These are phyloP conservation scores for Monosporozyma servazzii DNA, from an alignment of 805 yeast genomes.

Conservation along the genomic window DNA sequence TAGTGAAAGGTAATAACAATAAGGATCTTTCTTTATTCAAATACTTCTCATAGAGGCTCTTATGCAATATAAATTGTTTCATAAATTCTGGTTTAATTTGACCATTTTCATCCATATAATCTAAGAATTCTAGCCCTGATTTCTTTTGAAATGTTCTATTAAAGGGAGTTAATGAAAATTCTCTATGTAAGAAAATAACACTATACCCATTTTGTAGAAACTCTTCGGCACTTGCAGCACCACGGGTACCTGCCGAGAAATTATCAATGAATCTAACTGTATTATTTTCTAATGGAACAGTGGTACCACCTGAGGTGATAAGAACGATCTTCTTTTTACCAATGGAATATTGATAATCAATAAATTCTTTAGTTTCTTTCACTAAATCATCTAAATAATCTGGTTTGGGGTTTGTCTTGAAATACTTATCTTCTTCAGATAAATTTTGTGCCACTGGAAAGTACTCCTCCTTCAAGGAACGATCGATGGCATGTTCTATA, in stretches of 20 bases:
- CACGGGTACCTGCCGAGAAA: conserved; percentile 96
- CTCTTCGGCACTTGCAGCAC: conserved; percentile 91
- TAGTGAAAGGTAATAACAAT: conserved; percentile 78
- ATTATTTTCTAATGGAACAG: conserved; percentile 93
- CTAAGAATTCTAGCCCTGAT: conserved; percentile 68
- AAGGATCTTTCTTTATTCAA: conserved; percentile 21
- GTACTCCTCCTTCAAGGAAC: conserved; percentile 48
- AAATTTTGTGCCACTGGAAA: conserved; percentile 63
- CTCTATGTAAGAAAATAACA: conserved; percentile 86
- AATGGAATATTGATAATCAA: conserved; percentile 40
- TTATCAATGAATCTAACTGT: conserved; percentile 96
- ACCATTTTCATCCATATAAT: conserved; percentile 60
- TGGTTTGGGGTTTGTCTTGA: conserved; percentile 65
- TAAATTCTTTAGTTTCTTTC: conserved; percentile 49
- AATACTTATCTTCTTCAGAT: conserved; percentile 66
- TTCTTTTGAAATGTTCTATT: conserved; percentile 74
- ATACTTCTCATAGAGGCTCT: conserved; percentile 33
- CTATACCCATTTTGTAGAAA: conserved; percentile 81
- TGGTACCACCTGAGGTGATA: conserved; percentile 95
- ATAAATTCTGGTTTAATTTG: conserved; percentile 52
- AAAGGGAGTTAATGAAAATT: conserved; percentile 84
- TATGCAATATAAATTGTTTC: conserved; percentile 49
- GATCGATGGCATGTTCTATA: conserved; percentile 65
- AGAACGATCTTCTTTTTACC: conserved; percentile 52
- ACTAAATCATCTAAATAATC: conserved; percentile 56